Evolutionary conservation across 1,139 yeast species (phyloP), one percentile per base, ranked within the genome.

Genomic region (Meyerozyma guilliermondii): DNA sequence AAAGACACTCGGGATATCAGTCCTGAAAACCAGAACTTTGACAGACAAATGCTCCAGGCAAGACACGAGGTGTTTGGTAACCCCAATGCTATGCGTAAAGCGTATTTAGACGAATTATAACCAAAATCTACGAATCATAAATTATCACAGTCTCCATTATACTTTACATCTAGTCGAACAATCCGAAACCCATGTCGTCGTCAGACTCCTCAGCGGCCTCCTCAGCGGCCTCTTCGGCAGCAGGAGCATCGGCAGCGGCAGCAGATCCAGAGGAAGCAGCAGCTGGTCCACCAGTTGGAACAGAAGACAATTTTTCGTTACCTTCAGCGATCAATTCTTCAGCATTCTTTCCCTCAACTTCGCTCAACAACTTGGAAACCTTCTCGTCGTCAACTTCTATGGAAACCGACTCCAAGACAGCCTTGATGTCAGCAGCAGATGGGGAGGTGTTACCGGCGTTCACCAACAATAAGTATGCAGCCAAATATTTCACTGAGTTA

Each of bases 231-330:
- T 73, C 95, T 55, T 77, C 95, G 48, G 71, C 86, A 51, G 66
- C 83, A 54, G 76, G 88, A 53, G 77, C 84, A 61, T 73, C 87
- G 61, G 75, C 78, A 56, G 81, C 78, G 60, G 83, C 81, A 62
- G 83, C 83, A 65, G 79, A 81, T 61, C 76, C 81, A 65, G 77
- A 78, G 60, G 79, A 77, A 63, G 87, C 78, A 60, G 87, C 80
- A 67, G 91, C 91, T 66, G 96, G 91, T 77, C 92, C 97, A 74
- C 96, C 98, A 68, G 96, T 67, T 76, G 98, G 98, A 58, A 91
- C 96, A 55, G 97, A 80, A 59, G 98, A 91, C 68, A 92, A 86
- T 81, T 92, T 92, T 74, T 82, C 76, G 72, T 87, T 76, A 80
- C 98, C 98, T 76, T 83, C 95, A 65, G 97, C 92, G 61, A 92